These are phyloP conservation scores for Neurospora sp. DNA, from an alignment of 495 filamentous ascomycete species.

Conservation along the genomic window DNA sequence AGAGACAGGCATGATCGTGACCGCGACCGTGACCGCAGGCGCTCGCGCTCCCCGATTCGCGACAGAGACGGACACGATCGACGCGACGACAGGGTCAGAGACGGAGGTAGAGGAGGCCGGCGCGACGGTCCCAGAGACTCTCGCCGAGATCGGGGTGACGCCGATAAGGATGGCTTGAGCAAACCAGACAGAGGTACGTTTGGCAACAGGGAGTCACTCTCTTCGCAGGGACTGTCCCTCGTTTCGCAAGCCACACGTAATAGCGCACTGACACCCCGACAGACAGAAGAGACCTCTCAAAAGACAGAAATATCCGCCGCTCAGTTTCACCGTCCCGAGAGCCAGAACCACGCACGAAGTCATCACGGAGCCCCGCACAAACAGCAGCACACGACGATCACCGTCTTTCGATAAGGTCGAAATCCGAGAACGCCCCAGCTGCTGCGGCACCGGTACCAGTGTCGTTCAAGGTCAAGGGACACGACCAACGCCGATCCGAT, in stretches of 20 bases:
- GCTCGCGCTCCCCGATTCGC: constrained; percentile 24
- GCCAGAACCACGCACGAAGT: constrained; percentile 24
- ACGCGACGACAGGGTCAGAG: constrained; percentile 8
- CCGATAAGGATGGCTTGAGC: constrained; percentile 1
- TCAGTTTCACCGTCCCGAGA: constrained; percentile 6
- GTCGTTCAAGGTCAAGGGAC: constrained; percentile 28
- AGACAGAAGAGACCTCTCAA: constrained; percentile 18
- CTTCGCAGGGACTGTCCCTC: background rate
- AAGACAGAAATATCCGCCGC: background rate
- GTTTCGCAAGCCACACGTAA: background rate
- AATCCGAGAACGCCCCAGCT: constrained; percentile 24
- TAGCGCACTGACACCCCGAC: constrained; percentile 7
- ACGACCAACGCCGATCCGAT: constrained; percentile 29
- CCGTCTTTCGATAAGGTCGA: constrained; percentile 14
- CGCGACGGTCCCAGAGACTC: background rate
- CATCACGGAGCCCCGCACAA: constrained; percentile 15
- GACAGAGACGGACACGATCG: constrained; percentile 25
- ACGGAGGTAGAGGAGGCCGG: constrained; percentile 8
- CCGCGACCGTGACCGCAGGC: constrained; percentile 19
- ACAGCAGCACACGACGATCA: constrained; percentile 6
- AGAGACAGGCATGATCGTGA: constrained; percentile 16
- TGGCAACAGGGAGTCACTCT: background rate
- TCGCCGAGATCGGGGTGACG: background rate
- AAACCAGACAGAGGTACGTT: constrained; percentile 23
- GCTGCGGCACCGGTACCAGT: constrained; percentile 23